A percentile compares a stretch with the other conserved stretches of the same genome.
Conservation (phyloP, 2,329 filamentous ascomycete species). For the Microascus cirrosus region DNA sequence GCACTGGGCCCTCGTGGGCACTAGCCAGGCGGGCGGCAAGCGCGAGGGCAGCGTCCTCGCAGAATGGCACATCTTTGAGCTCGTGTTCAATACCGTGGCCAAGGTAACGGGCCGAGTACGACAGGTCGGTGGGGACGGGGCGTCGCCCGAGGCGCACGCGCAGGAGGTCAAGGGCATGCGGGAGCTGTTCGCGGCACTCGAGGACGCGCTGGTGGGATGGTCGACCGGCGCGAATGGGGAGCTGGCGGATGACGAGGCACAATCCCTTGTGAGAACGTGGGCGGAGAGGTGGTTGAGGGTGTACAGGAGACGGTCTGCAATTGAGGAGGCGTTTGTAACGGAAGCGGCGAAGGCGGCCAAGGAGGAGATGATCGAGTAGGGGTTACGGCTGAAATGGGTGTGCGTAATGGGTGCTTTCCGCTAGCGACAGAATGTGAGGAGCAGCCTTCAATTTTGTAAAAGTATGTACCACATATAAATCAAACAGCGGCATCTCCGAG, state of each 20-base stretch:
- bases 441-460: not conserved
- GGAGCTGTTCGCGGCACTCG: constrained; percentile 68
- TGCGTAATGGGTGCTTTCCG: not conserved
- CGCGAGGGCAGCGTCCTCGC: constrained; percentile 57
- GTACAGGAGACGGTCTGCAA: constrained; percentile 68
- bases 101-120: constrained; percentile 84
- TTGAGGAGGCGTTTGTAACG: constrained; percentile 62
- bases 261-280: constrained; percentile 48
- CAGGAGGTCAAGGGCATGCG: constrained; percentile 63
- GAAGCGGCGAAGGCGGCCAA: constrained; percentile 18
- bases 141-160: constrained; percentile 38
- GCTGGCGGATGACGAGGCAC: constrained; percentile 42
- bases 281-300: constrained; percentile 77
- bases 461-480: not conserved
- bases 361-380: not conserved
- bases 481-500: not conserved
- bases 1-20: constrained; percentile 72
- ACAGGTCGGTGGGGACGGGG: constrained; percentile 57
- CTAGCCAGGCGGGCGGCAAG: constrained; percentile 33
- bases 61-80: constrained; percentile 72
- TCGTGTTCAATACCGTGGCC: constrained; percentile 75
- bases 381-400: not conserved
- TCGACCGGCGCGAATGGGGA: constrained; percentile 64
- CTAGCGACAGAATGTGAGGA: not conserved
- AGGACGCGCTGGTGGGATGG: constrained; percentile 65